These are phyloP conservation scores for Candida silvatica DNA, from an alignment of 805 yeast genomes.

Conservation along the genomic window DNA sequence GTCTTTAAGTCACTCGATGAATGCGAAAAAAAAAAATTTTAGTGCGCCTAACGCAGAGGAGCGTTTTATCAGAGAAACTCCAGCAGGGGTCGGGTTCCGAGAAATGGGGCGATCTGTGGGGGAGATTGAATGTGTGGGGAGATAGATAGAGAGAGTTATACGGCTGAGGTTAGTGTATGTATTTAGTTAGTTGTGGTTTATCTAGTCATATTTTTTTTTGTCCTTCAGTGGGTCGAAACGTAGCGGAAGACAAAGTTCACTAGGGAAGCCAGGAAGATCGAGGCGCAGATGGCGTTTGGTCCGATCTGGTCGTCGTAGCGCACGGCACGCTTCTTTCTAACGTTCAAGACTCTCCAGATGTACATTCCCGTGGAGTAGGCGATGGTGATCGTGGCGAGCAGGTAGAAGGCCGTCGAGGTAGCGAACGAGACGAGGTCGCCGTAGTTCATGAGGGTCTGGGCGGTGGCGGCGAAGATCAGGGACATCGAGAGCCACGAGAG, in stretches of 20 bases:
- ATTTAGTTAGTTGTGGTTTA: no score
- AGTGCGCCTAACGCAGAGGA: no score
- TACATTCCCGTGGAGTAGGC: conserved; percentile 66
- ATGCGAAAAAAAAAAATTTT: no score
- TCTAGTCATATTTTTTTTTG: no score
- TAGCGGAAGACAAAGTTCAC: conserved; percentile 44
- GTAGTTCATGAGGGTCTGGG: conserved; percentile 76
- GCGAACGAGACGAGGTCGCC: conserved; percentile 70
- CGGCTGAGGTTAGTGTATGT: no score
- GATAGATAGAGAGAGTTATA: no score
- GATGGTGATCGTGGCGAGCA: conserved; percentile 69
- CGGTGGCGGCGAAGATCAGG: conserved; percentile 80
- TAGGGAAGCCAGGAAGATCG: conserved; percentile 61
- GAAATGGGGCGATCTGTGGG: no score
- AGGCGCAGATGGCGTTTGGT: conserved; percentile 73
- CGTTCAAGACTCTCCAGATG: conserved; percentile 72
- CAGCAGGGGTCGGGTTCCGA: no score
- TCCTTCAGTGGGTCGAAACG: no score
- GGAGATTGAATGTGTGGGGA: no score
- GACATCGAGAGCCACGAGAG: conserved; percentile 91
- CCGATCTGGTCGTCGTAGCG: conserved; percentile 85
- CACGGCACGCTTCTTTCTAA: conserved; percentile 74
- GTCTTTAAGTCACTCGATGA: no score
- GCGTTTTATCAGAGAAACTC: no score
- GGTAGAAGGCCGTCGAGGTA: conserved; percentile 80